Base-by-base conservation (phyloP, 1,284 basidiomycete species). In the Grifola frondosa region DNA sequence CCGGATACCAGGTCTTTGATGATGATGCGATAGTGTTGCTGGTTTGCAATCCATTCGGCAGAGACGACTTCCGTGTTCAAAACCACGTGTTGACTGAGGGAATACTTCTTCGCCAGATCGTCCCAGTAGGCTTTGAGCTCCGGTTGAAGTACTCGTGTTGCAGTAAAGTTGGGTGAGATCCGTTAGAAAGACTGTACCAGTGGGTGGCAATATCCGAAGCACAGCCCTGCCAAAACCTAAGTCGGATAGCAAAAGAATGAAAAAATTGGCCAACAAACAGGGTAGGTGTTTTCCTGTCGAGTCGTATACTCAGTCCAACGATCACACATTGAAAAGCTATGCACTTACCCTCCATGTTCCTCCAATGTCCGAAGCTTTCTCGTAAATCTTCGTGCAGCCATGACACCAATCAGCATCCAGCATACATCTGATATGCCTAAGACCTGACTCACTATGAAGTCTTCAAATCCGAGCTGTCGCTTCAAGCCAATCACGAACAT, bases 21-120 rank as follows among this genome's bases (percentile, higher is more conserved):
- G 3, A 46, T 49, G 37, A 77, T 54, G 12, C 57, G 46, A 42
- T 71, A 78, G 1, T 48, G 8, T 22, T 71, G 61, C 2, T 49
- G 40, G 0, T 38, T 35, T 5, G 46, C 41, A 48, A 73, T 63
- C 77, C 77, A 79, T 12, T 61, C 56, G 0, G 69, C 72, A 1
- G 54, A 58, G 16, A 57, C 43, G 8, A 77, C 71, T 11, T 58
- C 44, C 1, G 61, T 64, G 45, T 71, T 59, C 58, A 62, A 62
- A 2, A 45, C 42, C 22, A 56, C 50, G 42, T 65, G 45, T 2
- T 38, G 4, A 16, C 49, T 39, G 10, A 62, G 47, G 12, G 43
- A 28, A 34, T 67, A 57, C 30, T 59, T 59, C 11, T 40, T 32
- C 9, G 57, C 50, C 23, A 70, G 42, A 2, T 22, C 42, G 6